Conservation (phyloP, 1,139 yeast species). For the Debaryomyces udenii region DNA sequence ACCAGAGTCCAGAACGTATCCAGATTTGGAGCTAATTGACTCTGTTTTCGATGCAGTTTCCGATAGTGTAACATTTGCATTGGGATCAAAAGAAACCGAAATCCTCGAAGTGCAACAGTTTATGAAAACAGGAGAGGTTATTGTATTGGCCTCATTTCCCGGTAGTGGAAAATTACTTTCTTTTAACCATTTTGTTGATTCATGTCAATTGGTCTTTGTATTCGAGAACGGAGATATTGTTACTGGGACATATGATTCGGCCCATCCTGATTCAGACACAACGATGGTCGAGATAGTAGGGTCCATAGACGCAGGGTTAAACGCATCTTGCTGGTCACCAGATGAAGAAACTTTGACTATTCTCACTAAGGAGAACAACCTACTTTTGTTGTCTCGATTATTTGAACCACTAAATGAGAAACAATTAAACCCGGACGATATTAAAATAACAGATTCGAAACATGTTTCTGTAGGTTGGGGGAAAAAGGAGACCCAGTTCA, state of each 20-base stretch:
- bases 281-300: slow-evolving; percentile 78
- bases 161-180: slow-evolving; percentile 36
- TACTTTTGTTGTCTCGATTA: slow-evolving; percentile 69
- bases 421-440: slow-evolving; percentile 60
- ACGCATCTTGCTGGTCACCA: slow-evolving; percentile 83
- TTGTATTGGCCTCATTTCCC: slow-evolving; percentile 61
- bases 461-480: slow-evolving; percentile 99
- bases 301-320: slow-evolving; percentile 74
- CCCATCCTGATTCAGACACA: slow-evolving; percentile 51
- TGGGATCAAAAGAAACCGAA: slow-evolving; percentile 63
- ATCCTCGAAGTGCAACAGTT: slow-evolving; percentile 55
- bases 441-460: slow-evolving; percentile 61
- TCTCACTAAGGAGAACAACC: slow-evolving; percentile 62
- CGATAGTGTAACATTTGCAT: slow-evolving; percentile 70
- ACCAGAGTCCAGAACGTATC: slow-evolving; percentile 55
- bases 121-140: slow-evolving; percentile 58
- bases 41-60: slow-evolving; percentile 76
- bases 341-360: slow-evolving; percentile 86
- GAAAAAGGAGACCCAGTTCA: slow-evolving; percentile 92
- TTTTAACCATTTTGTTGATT: slow-evolving; percentile 68
- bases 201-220: slow-evolving; percentile 61
- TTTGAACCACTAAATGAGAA: slow-evolving; percentile 82
- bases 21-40: slow-evolving; percentile 60
- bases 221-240: slow-evolving; percentile 72
- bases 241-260: slow-evolving; percentile 61